These are phyloP conservation scores for Fraxinus nigra DNA, from an alignment of 305 asterid genomes.

Conservation along the genomic window DNA sequence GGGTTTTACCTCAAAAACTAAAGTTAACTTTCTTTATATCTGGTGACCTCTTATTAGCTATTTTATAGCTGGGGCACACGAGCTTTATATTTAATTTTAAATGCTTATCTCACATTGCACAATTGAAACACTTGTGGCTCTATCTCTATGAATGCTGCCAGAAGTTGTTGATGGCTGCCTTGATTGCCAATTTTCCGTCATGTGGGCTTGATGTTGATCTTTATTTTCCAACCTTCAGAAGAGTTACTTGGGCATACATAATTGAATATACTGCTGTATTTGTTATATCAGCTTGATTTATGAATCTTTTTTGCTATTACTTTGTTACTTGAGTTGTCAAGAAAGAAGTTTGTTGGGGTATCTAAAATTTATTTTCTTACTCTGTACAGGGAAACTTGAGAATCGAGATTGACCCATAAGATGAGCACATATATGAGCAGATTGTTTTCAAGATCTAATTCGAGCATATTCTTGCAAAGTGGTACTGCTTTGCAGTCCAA, in stretches of 20 bases:
- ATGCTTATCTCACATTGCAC: not conserved
- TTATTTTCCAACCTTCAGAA: not conserved
- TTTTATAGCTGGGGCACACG: not conserved
- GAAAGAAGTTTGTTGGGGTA: not conserved
- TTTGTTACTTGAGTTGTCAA: not conserved
- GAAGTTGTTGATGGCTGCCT: not conserved
- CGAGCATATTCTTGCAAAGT: slow-evolving; percentile 44
- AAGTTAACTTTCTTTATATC: not conserved
- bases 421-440: slow-evolving; percentile 52
- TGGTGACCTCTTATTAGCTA: not conserved
- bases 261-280: not conserved
- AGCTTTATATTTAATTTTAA: not conserved
- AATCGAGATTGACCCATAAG: slow-evolving; percentile 1
- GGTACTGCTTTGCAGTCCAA: slow-evolving; percentile 43
- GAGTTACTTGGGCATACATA: not conserved
- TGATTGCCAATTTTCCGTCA: not conserved
- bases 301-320: not conserved
- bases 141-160: not conserved
- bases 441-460: slow-evolving; percentile 44
- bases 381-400: not conserved
- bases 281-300: not conserved
- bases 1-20: not conserved
- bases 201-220: not conserved
- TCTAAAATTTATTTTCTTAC: not conserved
- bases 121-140: not conserved